Evolutionary conservation across 2,329 filamentous ascomycete species (phyloP), one percentile per base, ranked within the genome.

Genomic region (Fusarium austroafricanum): DNA sequence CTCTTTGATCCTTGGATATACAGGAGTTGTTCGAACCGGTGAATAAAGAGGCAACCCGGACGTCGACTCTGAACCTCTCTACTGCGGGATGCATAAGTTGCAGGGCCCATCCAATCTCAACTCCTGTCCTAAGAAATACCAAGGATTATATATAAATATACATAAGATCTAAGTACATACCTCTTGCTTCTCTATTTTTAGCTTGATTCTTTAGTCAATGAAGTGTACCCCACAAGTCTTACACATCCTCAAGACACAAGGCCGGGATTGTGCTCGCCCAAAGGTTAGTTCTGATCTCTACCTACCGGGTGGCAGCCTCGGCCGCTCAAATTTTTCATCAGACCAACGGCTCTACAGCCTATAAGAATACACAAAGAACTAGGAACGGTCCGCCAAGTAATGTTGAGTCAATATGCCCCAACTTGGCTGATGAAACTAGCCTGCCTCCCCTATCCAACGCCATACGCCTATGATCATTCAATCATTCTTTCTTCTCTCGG

Each of bases 401-500:
- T 10, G 33, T n/a, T 14, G 14, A 37, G 14, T 33, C 14, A 47
- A 23, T 31, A 15, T 38, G 17, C 9, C 33, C 37, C 42, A 26
- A 14, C 18, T 31, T 39, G 23, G 12, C 42, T 11, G 15, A 38
- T 11, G 8, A 31, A 26, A 44, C 42, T 29, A 9, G 23, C 33
- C 14, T 42, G 11, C 8, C 20, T 18, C 33, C 18, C 37, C 39
- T 50, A 28, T 49, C 28, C 43, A 54, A 49, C 31, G 43, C 33
- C 55, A 50, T 33, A 33, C 21, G 33, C 15, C 42, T 26, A 31
- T 59, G 20, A 14, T 18, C 14, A 43, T 8, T 15, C 15, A 17
- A 40, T 68, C 39, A 70, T 28, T 63, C 62, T 18, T 57, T 56
- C 53, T 73, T 68, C 50, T 70, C 70, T 9, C 56, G 51, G 10